phyloP scores from a whole-genome alignment of 2,329 filamentous ascomycete species.

The Cordyceps cateniannulata region DNA sequence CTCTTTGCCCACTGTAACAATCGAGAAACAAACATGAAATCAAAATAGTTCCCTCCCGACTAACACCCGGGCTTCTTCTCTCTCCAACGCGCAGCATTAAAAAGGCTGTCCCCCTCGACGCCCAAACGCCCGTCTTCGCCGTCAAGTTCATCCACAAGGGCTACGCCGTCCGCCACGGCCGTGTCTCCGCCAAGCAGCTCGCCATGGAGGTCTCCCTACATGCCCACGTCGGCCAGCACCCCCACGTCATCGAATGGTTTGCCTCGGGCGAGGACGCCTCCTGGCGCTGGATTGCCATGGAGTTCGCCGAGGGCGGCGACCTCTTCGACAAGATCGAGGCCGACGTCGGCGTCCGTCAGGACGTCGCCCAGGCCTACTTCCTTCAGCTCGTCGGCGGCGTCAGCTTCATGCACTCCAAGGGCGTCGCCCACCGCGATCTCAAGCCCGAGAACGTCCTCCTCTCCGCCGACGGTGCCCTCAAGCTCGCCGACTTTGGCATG shows the following conservation, averaged over 20 bases:
- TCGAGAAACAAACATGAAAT: background rate
- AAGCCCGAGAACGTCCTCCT: slow-evolving; percentile 95
- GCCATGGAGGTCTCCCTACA: slow-evolving; percentile 89
- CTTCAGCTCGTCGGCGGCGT: slow-evolving; percentile 84
- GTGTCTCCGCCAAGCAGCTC: slow-evolving; percentile 82
- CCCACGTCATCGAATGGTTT: slow-evolving; percentile 91
- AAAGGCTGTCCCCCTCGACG: slow-evolving; percentile 74
- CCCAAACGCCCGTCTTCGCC: slow-evolving; percentile 73
- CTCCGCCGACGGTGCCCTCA: slow-evolving; percentile 76
- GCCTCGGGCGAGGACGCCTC: slow-evolving; percentile 74
- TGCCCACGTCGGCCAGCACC: slow-evolving; percentile 78
- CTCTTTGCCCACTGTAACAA: slow-evolving; percentile 12
- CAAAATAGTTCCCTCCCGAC: background rate
- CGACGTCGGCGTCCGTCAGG: slow-evolving; percentile 86
- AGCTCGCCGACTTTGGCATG: slow-evolving; percentile 94
- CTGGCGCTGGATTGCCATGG: slow-evolving; percentile 99
- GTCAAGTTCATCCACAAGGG: slow-evolving; percentile 99
- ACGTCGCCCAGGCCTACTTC: slow-evolving; percentile 96
- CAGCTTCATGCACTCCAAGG: slow-evolving; percentile 92
- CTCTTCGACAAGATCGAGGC: slow-evolving; percentile 99
- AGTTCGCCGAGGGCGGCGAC: slow-evolving; percentile 89
- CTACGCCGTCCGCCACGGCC: slow-evolving; percentile 83
- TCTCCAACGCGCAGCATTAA: slow-evolving; percentile 59
- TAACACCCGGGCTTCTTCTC: background rate
- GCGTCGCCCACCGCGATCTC: slow-evolving; percentile 85